These are phyloP conservation scores for Ambrosiella xylebori DNA, from an alignment of 2,329 filamentous ascomycete genomes.

Conservation along the genomic window DNA sequence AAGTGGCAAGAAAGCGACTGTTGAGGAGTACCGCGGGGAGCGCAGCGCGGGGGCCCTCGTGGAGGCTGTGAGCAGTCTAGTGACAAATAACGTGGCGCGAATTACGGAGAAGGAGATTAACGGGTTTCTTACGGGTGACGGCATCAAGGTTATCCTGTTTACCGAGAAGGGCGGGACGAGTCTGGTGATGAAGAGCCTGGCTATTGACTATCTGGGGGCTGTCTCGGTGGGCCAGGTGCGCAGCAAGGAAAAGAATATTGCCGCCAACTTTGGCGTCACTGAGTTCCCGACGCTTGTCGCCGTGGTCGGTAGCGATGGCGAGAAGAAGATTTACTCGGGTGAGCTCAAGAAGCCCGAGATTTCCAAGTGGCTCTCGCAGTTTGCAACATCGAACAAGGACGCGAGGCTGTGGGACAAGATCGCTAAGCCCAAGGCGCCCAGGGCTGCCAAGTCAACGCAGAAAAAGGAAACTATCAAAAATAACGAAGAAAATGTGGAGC, in stretches of 20 bases:
- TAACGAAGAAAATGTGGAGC: constrained; percentile 24
- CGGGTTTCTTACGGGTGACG: constrained; percentile 50
- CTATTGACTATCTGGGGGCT: constrained; percentile 75
- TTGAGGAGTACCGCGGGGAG: constrained; percentile 81
- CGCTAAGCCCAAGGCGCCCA: constrained; percentile 27
- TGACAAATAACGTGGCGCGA: constrained; percentile 78
- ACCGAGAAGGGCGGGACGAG: constrained; percentile 84
- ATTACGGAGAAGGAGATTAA: constrained; percentile 66
- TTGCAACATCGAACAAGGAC: constrained; percentile 62
- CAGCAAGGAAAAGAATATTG: constrained; percentile 55
- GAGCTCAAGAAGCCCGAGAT: constrained; percentile 74
- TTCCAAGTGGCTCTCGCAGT: constrained; percentile 66
- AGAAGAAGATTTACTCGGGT: constrained; percentile 58
- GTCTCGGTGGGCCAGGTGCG: constrained; percentile 70
- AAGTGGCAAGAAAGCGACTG: constrained; percentile 36
- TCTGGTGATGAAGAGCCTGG: constrained; percentile 63
- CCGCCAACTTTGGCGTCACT: constrained; percentile 57
- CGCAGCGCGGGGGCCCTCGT: constrained; percentile 75
- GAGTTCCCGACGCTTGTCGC: constrained; percentile 70
- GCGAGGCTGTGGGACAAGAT: constrained; percentile 28
- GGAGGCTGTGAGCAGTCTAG: constrained; percentile 68
- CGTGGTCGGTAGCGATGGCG: constrained; percentile 53
- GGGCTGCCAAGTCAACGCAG: constrained; percentile 25
- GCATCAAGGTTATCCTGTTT: constrained; percentile 73
- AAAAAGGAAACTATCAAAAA: constrained; percentile 23